Percentiles rank a stretch among this genome's conserved stretches.
Evolutionary conservation across 1,139 yeast species (phyloP).

Genomic region (Zhuliangozyma parablackwelliae): DNA sequence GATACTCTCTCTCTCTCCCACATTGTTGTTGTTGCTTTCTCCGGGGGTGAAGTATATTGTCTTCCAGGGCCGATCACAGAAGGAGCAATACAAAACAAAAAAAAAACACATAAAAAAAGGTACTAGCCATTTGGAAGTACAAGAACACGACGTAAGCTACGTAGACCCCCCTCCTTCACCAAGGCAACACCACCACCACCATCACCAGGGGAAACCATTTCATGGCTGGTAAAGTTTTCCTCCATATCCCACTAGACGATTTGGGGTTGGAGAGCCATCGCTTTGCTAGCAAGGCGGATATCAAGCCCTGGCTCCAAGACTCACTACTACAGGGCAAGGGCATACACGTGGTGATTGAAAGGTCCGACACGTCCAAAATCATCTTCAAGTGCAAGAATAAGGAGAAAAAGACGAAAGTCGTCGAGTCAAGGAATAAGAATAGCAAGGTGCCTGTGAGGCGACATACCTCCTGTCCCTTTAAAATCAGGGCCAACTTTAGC

Average conservation of each 20-base stretch:
- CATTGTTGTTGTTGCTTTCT: too few species aligned
- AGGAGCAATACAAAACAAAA: too few species aligned
- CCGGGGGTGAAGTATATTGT: too few species aligned
- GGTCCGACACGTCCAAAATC: conserved; percentile 65
- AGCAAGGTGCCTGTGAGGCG: conserved; percentile 14
- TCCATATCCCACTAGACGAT: conserved; percentile 11
- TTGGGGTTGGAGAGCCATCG: conserved; percentile 12
- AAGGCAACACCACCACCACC: too few species aligned
- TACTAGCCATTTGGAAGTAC: too few species aligned
- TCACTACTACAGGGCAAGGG: conserved; percentile 44
- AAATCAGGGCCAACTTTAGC: conserved; percentile 65
- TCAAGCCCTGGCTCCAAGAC: conserved; percentile 67
- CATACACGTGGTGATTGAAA: conserved; percentile 60
- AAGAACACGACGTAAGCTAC: too few species aligned
- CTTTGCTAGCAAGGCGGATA: conserved; percentile 28
- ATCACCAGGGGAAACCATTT: too few species aligned
- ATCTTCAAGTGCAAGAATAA: conserved; percentile 62
- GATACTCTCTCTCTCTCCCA: too few species aligned
- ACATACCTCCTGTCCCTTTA: conserved; percentile 55
- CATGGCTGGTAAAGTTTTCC: conserved; percentile 5
- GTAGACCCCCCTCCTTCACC: too few species aligned
- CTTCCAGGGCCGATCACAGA: too few species aligned
- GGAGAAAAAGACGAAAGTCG: conserved; percentile 14
- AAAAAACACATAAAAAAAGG: too few species aligned
- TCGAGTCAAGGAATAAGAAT: conserved; percentile 12